phyloP scores from a whole-genome alignment of 2,329 filamentous ascomycete genomes.

The Knoxdaviesia proteae region DNA sequence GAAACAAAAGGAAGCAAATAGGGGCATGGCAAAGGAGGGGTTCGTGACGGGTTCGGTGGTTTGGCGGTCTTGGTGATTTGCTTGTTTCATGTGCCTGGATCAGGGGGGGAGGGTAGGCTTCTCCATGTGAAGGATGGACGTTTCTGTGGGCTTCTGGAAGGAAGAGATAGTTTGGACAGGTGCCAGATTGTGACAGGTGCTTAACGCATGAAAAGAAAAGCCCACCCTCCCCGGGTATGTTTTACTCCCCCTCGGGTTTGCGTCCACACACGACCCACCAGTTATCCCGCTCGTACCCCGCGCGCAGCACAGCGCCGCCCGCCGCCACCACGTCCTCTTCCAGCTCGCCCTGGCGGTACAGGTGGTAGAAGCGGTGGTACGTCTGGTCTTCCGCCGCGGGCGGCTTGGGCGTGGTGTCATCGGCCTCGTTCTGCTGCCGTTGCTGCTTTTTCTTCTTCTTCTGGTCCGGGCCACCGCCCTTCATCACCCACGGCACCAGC shows the following conservation, averaged over 20 bases:
- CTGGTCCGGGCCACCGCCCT: conserved; percentile 9
- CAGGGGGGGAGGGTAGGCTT: too few species aligned
- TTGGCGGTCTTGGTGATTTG: too few species aligned
- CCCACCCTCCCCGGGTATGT: background rate
- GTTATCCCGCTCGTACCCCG: conserved; percentile 91
- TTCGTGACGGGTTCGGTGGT: too few species aligned
- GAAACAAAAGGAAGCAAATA: too few species aligned
- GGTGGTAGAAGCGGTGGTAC: conserved; percentile 83
- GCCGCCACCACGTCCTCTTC: conserved; percentile 57
- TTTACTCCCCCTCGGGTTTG: background rate
- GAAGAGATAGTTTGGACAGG: too few species aligned
- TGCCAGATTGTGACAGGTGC: background rate
- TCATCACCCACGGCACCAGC: conserved; percentile 85
- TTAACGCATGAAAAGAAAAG: background rate
- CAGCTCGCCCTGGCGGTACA: conserved; percentile 73
- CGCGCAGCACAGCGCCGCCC: conserved; percentile 55
- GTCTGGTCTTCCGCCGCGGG: conserved; percentile 24
- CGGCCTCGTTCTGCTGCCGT: conserved; percentile 1
- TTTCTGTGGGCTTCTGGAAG: too few species aligned
- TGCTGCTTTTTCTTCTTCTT: background rate
- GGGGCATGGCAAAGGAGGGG: too few species aligned
- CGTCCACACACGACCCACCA: conserved; percentile 65
- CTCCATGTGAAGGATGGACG: too few species aligned
- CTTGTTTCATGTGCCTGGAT: too few species aligned
- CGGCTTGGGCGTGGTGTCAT: background rate